These are phyloP conservation scores for Cajanus cajan DNA, from an alignment of 306 rosid genomes.

Conservation along the genomic window DNA sequence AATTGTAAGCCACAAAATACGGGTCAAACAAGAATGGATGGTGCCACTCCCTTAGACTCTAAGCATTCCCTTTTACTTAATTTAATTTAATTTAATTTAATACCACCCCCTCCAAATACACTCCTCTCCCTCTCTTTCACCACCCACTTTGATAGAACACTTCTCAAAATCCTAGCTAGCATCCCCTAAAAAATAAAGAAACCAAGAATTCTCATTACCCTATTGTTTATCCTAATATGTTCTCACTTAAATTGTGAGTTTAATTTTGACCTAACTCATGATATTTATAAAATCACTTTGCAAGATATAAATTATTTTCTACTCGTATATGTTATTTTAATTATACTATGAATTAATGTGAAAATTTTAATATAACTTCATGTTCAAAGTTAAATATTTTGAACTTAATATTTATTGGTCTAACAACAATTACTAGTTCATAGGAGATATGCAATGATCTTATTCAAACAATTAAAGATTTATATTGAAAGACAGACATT, in stretches of 20 bases:
- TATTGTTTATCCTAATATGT: slow-evolving; percentile 6
- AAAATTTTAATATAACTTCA: too few species aligned
- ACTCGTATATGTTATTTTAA: too few species aligned
- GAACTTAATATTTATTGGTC: too few species aligned
- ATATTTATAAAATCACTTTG: too few species aligned
- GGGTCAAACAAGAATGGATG: slow-evolving; percentile 91
- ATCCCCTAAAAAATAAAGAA: background rate
- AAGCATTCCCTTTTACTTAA: slow-evolving; percentile 43
- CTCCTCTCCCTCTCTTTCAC: slow-evolving; percentile 55
- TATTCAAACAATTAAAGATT: background rate
- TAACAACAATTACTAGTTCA: too few species aligned
- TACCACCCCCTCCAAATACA: slow-evolving; percentile 33
- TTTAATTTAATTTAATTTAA: slow-evolving; percentile 21
- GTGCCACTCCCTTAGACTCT: slow-evolving; percentile 70
- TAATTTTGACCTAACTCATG: too few species aligned
- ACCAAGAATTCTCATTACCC: background rate
- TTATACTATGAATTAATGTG: too few species aligned
- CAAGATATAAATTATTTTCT: too few species aligned
- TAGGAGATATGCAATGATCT: too few species aligned
- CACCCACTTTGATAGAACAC: slow-evolving; percentile 83
- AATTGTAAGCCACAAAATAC: slow-evolving; percentile 62
- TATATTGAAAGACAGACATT: background rate
- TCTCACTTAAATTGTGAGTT: background rate
- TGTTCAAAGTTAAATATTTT: too few species aligned
- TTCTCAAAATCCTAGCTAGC: slow-evolving; percentile 23